phyloP scores from a whole-genome alignment of 768 basidiomycete species.

The Termitomyces sp. region DNA sequence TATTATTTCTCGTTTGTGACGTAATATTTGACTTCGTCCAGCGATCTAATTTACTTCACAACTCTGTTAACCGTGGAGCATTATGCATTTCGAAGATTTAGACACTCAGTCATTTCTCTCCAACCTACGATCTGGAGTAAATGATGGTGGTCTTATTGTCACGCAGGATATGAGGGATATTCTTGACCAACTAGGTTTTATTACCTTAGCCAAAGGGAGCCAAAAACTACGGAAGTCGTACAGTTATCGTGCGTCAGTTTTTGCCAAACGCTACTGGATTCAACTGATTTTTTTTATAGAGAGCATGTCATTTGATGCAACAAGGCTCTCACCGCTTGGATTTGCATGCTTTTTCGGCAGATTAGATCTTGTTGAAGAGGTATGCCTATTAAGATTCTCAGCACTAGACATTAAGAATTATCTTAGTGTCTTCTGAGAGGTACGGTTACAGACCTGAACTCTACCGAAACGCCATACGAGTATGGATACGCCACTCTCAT shows the following conservation, averaged over 20 bases:
- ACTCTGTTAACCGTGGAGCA: neutral
- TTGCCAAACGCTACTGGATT: neutral
- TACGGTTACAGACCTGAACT: conserved; percentile 28
- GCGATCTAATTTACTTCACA: neutral
- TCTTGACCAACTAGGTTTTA: neutral
- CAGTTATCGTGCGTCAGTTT: conserved; percentile 15
- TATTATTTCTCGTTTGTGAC: neutral
- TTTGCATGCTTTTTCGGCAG: conserved; percentile 22
- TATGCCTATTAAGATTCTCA: conserved; percentile 2
- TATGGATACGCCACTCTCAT: conserved; percentile 37
- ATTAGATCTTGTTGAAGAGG: conserved; percentile 14
- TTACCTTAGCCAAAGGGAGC: neutral
- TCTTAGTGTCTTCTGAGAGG: neutral
- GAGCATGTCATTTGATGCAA: conserved; percentile 19
- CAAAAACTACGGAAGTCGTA: conserved; percentile 16
- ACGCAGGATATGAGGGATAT: neutral
- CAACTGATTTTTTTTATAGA: conserved; percentile 9
- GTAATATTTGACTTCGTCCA: neutral
- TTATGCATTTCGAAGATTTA: neutral
- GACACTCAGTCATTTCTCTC: neutral
- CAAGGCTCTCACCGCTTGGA: conserved; percentile 23
- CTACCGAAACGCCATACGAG: conserved; percentile 37
- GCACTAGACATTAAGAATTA: neutral
- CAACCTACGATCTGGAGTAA: neutral
- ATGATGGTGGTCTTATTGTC: neutral